Evolutionary conservation across 371 early-diverging fungal species (phyloP).

Genomic region (Ecytonucleospora hepatopenaei): DNA sequence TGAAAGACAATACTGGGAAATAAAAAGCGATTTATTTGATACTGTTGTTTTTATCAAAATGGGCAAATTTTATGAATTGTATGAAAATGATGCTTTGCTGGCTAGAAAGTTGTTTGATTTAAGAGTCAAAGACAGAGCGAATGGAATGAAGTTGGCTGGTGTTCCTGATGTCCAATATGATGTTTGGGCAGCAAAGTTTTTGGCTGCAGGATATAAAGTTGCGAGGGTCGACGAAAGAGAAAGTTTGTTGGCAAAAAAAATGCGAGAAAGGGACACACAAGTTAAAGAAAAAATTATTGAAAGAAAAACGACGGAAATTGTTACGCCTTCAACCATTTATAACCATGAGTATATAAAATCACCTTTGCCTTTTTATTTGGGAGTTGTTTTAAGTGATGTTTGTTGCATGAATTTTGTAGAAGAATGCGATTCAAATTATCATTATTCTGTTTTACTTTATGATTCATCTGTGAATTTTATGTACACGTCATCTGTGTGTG

Average conservation of each 20-base stretch:
- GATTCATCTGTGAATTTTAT: constrained; percentile 84
- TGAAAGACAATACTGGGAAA: constrained; percentile 97
- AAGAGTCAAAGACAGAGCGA: constrained; percentile 78
- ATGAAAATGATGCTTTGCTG: constrained; percentile 93
- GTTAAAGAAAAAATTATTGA: constrained; percentile 69
- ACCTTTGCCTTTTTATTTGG: constrained; percentile 24
- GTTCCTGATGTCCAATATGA: constrained; percentile 87
- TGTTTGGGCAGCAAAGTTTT: constrained; percentile 82
- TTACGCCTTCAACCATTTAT: constrained; percentile 83
- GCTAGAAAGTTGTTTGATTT: constrained; percentile 88
- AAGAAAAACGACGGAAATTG: constrained; percentile 77
- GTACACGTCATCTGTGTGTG: constrained; percentile 65
- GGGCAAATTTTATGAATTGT: constrained; percentile 96
- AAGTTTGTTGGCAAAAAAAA: constrained; percentile 76
- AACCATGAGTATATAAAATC: constrained; percentile 67
- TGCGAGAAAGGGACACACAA: constrained; percentile 66
- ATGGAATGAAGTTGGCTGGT: constrained; percentile 96
- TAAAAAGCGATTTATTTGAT: constrained; percentile 83
- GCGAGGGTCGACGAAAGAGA: constrained; percentile 96
- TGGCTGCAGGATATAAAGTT: constrained; percentile 86
- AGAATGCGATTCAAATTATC: neutral
- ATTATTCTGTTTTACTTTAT: constrained; percentile 73
- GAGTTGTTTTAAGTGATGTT: constrained; percentile 60
- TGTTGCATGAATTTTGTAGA: neutral
- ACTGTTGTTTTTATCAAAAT: constrained; percentile 94